phyloP scores from a whole-genome alignment of 768 basidiomycete genomes.

The Mycena galopus region DNA sequence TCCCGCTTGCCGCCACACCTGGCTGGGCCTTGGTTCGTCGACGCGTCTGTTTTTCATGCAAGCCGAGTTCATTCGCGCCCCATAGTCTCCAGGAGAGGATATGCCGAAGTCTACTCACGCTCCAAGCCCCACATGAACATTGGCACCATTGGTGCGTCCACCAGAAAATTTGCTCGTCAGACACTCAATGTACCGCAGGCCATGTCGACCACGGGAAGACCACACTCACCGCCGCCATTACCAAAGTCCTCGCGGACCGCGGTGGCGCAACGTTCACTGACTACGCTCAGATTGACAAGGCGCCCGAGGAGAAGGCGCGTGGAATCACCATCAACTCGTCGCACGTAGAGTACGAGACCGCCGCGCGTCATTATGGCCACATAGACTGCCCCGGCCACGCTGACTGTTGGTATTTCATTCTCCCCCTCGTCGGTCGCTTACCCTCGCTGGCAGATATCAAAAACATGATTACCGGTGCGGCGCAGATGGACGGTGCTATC shows the following conservation, averaged over 20 bases:
- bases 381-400: conserved; percentile 98
- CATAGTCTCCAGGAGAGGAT: conserved; percentile 71
- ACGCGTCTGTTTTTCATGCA: conserved; percentile 23
- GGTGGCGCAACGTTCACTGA: conserved; percentile 92
- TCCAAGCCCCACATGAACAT: conserved; percentile 95
- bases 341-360: conserved; percentile 98
- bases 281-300: conserved; percentile 98
- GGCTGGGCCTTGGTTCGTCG: conserved; percentile 32
- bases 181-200: conserved; percentile 56
- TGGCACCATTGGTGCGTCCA: conserved; percentile 84
- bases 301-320: conserved; percentile 98
- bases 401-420: conserved; percentile 73
- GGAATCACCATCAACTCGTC: conserved; percentile 99
- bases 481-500: conserved; percentile 97
- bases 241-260: conserved; percentile 86
- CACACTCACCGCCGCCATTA: conserved; percentile 95
- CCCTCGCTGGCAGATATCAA: conserved; percentile 76
- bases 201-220: conserved; percentile 99
- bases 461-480: conserved; percentile 99
- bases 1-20: conserved; percentile 54
- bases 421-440: conserved; percentile 6
- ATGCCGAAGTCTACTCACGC: conserved; percentile 84
- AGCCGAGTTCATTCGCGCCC: neutral
- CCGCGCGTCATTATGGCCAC: conserved; percentile 92
- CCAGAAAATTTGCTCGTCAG: conserved; percentile 24